Base-by-base conservation (phyloP, 2,329 filamentous ascomycete genomes). In the Stagonosporopsis rhizophila region DNA sequence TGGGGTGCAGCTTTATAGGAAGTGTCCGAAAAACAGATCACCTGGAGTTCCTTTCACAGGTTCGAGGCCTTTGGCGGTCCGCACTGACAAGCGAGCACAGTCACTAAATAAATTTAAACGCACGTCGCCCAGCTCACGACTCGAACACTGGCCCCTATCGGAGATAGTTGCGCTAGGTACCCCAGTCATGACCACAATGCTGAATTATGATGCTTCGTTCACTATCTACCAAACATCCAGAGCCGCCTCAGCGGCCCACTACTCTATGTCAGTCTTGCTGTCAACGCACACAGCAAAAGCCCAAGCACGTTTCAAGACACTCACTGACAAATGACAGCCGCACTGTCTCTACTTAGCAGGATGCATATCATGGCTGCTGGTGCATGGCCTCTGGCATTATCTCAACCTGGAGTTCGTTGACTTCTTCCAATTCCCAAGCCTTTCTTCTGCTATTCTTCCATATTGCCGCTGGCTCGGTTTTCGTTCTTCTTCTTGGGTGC, bases 391-490 rank as follows among this genome's bases (percentile, higher is more conserved):
- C 30, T 35, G n/a, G 17, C 37, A 38, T 45, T n/a, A 20, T 51
- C 22, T 42, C 47, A 39, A 28, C 38, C 30, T 48, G 37, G 37
- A 34, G 7, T 39, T 51, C 27, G 15, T 45, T 45, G 25, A 35
- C 19, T 44, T 52, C 19, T 19, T 38, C 30, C 6, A 8, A 39
- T 50, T 53, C 22, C 28, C 40, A 40, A 15, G 30, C 15, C 3
- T 19, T 38, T 14, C 6, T 45, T 34, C 3, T 49, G 20, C 8
- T 50, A 30, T 15, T 42, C 37, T 38, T 42, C 42, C 14, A 22
- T n/a, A 7, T 42, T 44, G 49, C 45, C 45, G 44, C 55, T 46
- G 49, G 50, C 34, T 58, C 49, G 41, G 49, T n/a, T 35, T 25
- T 42, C 15, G 4, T 53, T 58, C 20, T 41, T 14, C 27, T 46